Evolutionary conservation across 2,329 filamentous ascomycete genomes (phyloP).

Genomic region (Cladosporium sp.): DNA sequence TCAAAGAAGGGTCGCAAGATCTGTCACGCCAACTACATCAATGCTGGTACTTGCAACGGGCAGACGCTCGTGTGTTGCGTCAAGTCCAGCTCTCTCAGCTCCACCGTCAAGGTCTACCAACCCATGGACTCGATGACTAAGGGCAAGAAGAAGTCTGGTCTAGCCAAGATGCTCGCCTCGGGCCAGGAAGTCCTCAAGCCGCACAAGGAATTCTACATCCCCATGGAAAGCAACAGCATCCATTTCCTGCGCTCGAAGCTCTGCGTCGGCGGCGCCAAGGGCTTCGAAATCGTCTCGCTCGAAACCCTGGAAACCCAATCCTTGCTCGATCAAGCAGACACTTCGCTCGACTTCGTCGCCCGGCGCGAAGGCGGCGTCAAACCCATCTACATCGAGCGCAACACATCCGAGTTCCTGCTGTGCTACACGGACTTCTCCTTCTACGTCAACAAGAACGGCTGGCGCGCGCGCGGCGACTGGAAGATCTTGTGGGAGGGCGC

Average conservation of each 20-base stretch:
- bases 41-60: slow-evolving; percentile 90
- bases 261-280: slow-evolving; percentile 91
- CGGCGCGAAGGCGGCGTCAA: slow-evolving; percentile 82
- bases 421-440: slow-evolving; percentile 99
- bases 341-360: slow-evolving; percentile 93
- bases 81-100: slow-evolving; percentile 88
- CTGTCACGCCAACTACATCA: slow-evolving; percentile 98
- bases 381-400: slow-evolving; percentile 94
- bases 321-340: slow-evolving; percentile 94
- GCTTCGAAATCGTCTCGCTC: slow-evolving; percentile 94
- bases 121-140: slow-evolving; percentile 92
- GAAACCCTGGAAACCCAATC: slow-evolving; percentile 98
- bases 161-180: slow-evolving; percentile 91
- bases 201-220: slow-evolving; percentile 99
- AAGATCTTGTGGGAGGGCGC: slow-evolving; percentile 96
- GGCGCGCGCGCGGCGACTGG: slow-evolving; percentile 95
- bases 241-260: slow-evolving; percentile 97
- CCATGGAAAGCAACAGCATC: slow-evolving; percentile 95
- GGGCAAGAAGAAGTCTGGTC: slow-evolving; percentile 86
- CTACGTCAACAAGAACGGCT: slow-evolving; percentile 98
- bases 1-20: slow-evolving; percentile 93
- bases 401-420: slow-evolving; percentile 94
- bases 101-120: slow-evolving; percentile 98
- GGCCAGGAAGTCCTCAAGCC: slow-evolving; percentile 94
- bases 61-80: slow-evolving; percentile 95